Evolutionary conservation across 2,329 filamentous ascomycete species (phyloP).

Genomic region (Byssothecium circinans): DNA sequence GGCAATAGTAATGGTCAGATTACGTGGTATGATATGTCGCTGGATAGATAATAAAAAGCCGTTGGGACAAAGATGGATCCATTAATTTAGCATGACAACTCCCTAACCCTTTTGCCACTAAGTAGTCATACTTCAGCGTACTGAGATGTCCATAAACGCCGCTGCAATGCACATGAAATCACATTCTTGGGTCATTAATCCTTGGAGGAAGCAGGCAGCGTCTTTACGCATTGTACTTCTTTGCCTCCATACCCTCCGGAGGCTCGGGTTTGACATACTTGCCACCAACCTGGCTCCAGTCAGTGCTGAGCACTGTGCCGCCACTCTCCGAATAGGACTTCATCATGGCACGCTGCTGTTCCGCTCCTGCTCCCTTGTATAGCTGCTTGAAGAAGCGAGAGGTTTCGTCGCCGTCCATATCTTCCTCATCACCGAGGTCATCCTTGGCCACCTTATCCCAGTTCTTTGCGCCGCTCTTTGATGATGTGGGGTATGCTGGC

Average conservation of each 20-base stretch:
- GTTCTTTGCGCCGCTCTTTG: constrained; percentile 78
- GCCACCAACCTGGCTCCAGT: constrained; percentile 80
- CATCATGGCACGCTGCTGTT: constrained; percentile 92
- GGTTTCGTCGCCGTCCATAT: constrained; percentile 62
- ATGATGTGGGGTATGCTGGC: constrained; percentile 83
- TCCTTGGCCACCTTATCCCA: constrained; percentile 78
- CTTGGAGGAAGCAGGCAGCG: too few species aligned
- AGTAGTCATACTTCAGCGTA: too few species aligned
- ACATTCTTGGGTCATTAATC: not conserved
- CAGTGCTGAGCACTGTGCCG: constrained; percentile 87
- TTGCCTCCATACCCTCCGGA: constrained; percentile 76
- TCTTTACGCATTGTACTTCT: constrained; percentile 55
- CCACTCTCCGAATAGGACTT: constrained; percentile 96
- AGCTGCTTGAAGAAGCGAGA: constrained; percentile 89
- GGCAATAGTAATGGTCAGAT: too few species aligned
- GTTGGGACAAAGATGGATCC: too few species aligned
- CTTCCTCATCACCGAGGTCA: constrained; percentile 57
- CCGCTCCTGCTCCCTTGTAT: constrained; percentile 73
- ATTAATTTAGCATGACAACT: too few species aligned
- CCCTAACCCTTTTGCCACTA: too few species aligned
- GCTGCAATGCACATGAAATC: too few species aligned
- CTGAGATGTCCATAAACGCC: too few species aligned
- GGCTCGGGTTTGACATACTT: constrained; percentile 72
- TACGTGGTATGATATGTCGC: too few species aligned
- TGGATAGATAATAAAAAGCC: too few species aligned